phyloP scores from a whole-genome alignment of 441 rosid genomes.

The Pelargonium cotyledonis region DNA sequence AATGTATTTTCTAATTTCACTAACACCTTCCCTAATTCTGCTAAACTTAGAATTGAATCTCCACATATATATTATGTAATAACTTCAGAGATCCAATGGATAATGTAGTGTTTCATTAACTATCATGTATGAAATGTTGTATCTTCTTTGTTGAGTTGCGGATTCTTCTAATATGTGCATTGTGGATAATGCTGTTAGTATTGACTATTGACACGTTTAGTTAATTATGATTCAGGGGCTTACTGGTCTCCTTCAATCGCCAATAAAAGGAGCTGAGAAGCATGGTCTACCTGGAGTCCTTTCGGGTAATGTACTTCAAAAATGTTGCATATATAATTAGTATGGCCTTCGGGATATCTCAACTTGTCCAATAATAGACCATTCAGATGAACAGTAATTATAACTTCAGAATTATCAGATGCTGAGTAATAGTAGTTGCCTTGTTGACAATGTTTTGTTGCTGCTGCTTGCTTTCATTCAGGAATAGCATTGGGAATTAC shows the following conservation, averaged over 20 bases:
- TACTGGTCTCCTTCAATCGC: slow-evolving; percentile 91
- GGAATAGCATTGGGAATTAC: slow-evolving; percentile 87
- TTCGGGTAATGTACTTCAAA: slow-evolving; percentile 51
- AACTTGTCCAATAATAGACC: neutral
- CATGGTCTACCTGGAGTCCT: slow-evolving; percentile 94
- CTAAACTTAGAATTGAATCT: too few relatives aligned
- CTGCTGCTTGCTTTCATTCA: slow-evolving; percentile 24
- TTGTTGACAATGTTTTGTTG: slow-evolving; percentile 10
- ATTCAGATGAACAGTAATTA: neutral
- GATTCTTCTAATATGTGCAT: neutral
- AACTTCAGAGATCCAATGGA: too few relatives aligned
- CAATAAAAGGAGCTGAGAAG: slow-evolving; percentile 85
- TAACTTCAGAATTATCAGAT: neutral
- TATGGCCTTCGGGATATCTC: neutral
- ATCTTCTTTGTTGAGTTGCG: neutral
- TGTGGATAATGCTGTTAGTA: neutral
- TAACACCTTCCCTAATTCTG: too few relatives aligned
- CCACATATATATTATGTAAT: too few relatives aligned
- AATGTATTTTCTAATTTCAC: too few relatives aligned
- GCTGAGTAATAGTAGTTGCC: neutral
- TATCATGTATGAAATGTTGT: too few relatives aligned
- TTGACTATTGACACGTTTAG: neutral
- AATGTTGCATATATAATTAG: neutral
- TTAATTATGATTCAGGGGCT: slow-evolving; percentile 57
- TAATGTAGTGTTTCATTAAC: too few relatives aligned